Evolutionary conservation across 2,329 filamentous ascomycete species (phyloP).

Genomic region (Passalora sequoiae): DNA sequence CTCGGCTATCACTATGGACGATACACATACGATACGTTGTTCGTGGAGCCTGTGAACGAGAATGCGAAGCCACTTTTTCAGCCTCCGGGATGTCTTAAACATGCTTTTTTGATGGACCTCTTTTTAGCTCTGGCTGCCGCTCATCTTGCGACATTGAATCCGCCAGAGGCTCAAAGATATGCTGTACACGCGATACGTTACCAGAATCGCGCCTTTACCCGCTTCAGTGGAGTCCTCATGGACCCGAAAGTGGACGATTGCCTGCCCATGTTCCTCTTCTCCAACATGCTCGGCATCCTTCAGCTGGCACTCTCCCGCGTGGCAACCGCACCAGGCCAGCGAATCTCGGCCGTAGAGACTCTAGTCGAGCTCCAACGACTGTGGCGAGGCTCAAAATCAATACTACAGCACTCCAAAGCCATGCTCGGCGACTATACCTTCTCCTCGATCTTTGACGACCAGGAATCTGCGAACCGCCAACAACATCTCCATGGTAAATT

Average conservation of each 20-base stretch:
- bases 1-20: constrained; percentile 9
- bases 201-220: constrained; percentile 8
- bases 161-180: not conserved
- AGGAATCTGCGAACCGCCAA: not conserved
- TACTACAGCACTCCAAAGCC: not conserved
- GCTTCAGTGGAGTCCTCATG: constrained; percentile 4
- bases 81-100: constrained; percentile 5
- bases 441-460: constrained; percentile 1
- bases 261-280: constrained; percentile 9
- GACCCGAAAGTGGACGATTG: constrained; percentile 3
- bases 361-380: not conserved
- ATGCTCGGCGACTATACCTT: not conserved
- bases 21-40: constrained; percentile 9
- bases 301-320: constrained; percentile 1
- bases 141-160: constrained; percentile 8
- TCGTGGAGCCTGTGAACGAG: constrained; percentile 3
- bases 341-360: not conserved
- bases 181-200: constrained; percentile 6
- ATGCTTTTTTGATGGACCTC: constrained; percentile 12
- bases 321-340: not conserved
- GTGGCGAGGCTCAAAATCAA: constrained; percentile 1
- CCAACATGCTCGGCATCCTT: constrained; percentile 2
- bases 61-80: constrained; percentile 4
- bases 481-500: not conserved
- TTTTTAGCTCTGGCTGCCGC: constrained; percentile 5